Evolutionary conservation across 768 basidiomycete genomes (phyloP).

Genomic region (Lactarius vividus): DNA sequence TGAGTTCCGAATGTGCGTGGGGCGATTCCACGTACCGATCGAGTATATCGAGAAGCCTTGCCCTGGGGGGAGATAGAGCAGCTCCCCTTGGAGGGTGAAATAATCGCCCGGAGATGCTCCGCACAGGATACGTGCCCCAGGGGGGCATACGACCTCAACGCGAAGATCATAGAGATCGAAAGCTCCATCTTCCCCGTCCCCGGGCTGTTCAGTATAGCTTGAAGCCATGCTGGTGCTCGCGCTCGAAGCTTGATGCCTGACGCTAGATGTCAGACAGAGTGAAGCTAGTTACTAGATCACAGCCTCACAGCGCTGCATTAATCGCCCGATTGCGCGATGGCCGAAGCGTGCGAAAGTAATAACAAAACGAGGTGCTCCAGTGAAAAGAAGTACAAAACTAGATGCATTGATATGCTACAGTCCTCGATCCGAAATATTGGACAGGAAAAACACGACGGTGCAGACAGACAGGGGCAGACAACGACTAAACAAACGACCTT

Average conservation of each 20-base stretch:
- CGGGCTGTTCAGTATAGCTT: neutral
- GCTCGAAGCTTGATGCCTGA: neutral
- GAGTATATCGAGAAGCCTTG: slow-evolving; percentile 73
- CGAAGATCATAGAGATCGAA: slow-evolving; percentile 65
- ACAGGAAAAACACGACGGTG: slow-evolving; percentile 3
- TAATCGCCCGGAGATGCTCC: slow-evolving; percentile 63
- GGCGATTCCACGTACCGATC: slow-evolving; percentile 39
- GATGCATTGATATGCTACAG: slow-evolving; percentile 26
- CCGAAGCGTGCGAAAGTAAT: neutral
- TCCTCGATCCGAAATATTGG: slow-evolving; percentile 16
- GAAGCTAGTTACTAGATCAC: too few species aligned
- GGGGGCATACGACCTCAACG: slow-evolving; percentile 60
- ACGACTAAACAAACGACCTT: neutral
- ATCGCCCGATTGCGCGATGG: neutral
- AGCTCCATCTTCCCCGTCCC: slow-evolving; percentile 35
- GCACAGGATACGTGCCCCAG: slow-evolving; percentile 55
- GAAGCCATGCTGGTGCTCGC: neutral
- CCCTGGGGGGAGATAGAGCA: slow-evolving; percentile 55
- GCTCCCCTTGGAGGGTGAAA: slow-evolving; percentile 62
- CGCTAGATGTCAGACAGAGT: too few species aligned
- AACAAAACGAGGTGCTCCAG: neutral
- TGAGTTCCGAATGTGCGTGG: neutral
- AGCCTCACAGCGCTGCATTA: too few species aligned
- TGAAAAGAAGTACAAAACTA: slow-evolving; percentile 7
- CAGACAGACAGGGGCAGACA: neutral